phyloP scores from a whole-genome alignment of 495 filamentous ascomycete species.

The Xylaria scruposa region DNA sequence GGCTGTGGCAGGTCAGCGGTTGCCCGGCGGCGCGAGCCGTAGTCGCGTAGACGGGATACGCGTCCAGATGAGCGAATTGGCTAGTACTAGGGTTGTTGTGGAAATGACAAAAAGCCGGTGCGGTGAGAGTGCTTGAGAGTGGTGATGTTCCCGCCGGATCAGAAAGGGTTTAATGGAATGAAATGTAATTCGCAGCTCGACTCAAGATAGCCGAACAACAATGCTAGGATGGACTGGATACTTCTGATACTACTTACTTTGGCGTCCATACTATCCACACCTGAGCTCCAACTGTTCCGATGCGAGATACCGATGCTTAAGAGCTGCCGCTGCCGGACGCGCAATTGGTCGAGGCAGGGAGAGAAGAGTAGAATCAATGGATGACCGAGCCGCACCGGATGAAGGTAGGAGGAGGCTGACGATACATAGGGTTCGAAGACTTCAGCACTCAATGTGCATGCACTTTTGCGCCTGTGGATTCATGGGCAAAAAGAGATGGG shows the following conservation, averaged over 20 bases:
- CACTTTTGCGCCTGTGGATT: slow-evolving; percentile 15
- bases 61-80: not conserved
- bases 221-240: not conserved
- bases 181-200: slow-evolving; percentile 3
- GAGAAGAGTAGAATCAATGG: not conserved
- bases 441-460: slow-evolving; percentile 7
- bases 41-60: not conserved
- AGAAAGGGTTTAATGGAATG: not conserved
- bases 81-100: no score
- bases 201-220: not conserved
- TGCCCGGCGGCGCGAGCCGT: not conserved
- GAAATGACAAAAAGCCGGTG: not conserved
- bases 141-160: not conserved
- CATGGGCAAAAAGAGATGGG: slow-evolving; percentile 13
- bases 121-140: not conserved
- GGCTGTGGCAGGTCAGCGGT: slow-evolving; percentile 60
- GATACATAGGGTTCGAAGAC: slow-evolving; percentile 3
- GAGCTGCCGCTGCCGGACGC: slow-evolving; percentile 1
- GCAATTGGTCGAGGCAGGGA: slow-evolving; percentile 6
- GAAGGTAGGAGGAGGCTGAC: not conserved
- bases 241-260: slow-evolving; percentile 25
- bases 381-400: not conserved
- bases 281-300: not conserved
- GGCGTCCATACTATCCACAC: slow-evolving; percentile 16
- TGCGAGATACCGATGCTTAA: slow-evolving; percentile 2